Evolutionary conservation across 2,329 filamentous ascomycete species (phyloP).

Genomic region (Aspergillus felis): DNA sequence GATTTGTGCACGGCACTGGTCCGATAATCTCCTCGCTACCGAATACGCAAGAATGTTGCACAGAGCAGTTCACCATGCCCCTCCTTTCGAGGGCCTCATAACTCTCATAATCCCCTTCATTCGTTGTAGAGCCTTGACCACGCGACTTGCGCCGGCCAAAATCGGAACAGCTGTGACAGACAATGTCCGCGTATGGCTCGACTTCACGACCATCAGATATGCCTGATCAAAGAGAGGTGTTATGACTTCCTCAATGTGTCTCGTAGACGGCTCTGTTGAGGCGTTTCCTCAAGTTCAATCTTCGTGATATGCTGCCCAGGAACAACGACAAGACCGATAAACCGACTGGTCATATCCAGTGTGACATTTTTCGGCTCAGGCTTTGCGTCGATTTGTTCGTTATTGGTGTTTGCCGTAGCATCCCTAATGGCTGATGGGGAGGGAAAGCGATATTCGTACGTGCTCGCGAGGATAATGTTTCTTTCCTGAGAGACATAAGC

Average conservation of each 20-base stretch:
- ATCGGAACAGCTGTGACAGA: background rate
- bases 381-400: constrained; percentile 16
- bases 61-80: background rate
- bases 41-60: constrained; percentile 1
- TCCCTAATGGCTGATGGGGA: constrained; percentile 47
- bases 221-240: background rate
- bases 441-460: constrained; percentile 85
- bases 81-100: background rate
- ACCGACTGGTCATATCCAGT: constrained; percentile 76
- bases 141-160: background rate
- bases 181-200: background rate
- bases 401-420: constrained; percentile 33
- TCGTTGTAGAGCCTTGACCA: background rate
- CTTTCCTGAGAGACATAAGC: constrained; percentile 57
- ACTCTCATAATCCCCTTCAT: background rate
- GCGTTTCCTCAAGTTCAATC: constrained; percentile 75
- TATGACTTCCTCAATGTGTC: constrained; percentile 15
- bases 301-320: constrained; percentile 80
- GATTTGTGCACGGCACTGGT: background rate
- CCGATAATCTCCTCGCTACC: background rate
- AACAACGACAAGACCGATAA: constrained; percentile 83
- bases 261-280: constrained; percentile 19
- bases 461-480: constrained; percentile 80
- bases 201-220: background rate
- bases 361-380: constrained; percentile 41